Percentiles rank a stretch among this genome's conserved stretches.
Evolutionary conservation across 768 basidiomycete species (phyloP).

Genomic region (Albatrellus ellisii): DNA sequence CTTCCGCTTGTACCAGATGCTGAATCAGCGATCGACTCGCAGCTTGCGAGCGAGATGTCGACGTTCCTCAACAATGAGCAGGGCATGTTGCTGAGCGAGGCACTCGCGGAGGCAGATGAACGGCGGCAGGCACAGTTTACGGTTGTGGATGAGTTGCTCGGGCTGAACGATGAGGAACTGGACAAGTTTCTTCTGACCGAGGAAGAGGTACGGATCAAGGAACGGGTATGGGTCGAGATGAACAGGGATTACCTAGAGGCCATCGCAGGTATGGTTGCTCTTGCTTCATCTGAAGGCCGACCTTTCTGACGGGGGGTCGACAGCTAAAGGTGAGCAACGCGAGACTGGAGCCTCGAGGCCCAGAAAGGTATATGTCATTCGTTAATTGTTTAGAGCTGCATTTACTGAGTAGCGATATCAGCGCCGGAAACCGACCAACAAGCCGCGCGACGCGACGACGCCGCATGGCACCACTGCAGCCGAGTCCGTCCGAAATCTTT

Average conservation of each 20-base stretch:
- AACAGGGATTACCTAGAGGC: constrained; percentile 86
- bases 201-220: constrained; percentile 76
- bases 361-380: constrained; percentile 55
- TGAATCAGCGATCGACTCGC: constrained; percentile 52
- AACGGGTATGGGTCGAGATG: constrained; percentile 88
- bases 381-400: constrained; percentile 19
- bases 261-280: constrained; percentile 51
- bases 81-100: constrained; percentile 42
- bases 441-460: constrained; percentile 64
- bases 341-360: constrained; percentile 37
- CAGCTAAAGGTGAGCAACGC: constrained; percentile 57
- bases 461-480: constrained; percentile 59
- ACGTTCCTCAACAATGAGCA: constrained; percentile 50
- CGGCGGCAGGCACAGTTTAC: constrained; percentile 28
- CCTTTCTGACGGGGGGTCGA: constrained; percentile 17
- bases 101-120: constrained; percentile 56
- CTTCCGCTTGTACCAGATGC: no score
- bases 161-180: constrained; percentile 86
- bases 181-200: constrained; percentile 67
- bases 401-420: constrained; percentile 18
- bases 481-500: constrained; percentile 62
- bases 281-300: neutral
- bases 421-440: constrained; percentile 54
- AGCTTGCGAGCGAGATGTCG: constrained; percentile 57
- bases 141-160: constrained; percentile 34